Conservation (phyloP, 2,329 filamentous ascomycete species). For the Aspergillus sp. region DNA sequence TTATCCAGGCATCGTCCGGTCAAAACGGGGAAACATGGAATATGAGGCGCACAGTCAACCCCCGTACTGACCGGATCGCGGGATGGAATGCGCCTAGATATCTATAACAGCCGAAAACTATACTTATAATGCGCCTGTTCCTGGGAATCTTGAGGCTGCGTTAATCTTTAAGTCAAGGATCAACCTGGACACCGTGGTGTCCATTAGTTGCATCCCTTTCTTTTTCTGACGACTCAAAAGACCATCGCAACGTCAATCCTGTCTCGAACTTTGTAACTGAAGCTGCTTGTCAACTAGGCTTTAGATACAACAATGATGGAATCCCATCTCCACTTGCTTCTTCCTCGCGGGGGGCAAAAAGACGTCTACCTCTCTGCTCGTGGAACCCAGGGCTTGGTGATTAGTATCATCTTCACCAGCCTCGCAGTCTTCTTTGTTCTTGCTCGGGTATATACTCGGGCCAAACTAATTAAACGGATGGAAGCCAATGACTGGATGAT, state of each 20-base stretch:
- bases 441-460: constrained; percentile 33
- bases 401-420: constrained; percentile 33
- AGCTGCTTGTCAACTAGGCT: background rate
- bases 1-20: constrained; percentile 16
- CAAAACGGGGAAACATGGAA: constrained; percentile 21
- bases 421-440: constrained; percentile 31
- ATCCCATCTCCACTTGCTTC: constrained; percentile 16
- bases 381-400: constrained; percentile 26
- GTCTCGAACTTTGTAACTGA: background rate
- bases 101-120: background rate
- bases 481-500: constrained; percentile 41
- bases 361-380: constrained; percentile 24
- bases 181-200: background rate
- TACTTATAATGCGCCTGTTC: background rate
- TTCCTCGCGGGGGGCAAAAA: constrained; percentile 18
- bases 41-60: constrained; percentile 18
- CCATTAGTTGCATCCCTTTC: background rate
- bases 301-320: constrained; percentile 19
- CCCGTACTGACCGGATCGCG: constrained; percentile 9
- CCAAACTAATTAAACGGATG: constrained; percentile 31
- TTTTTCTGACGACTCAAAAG: background rate
- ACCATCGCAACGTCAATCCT: no score
- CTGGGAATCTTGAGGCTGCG: background rate
- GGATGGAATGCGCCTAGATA: constrained; percentile 8
- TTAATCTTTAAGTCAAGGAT: background rate